Conservation (phyloP, 805 yeast genomes). For the Jamesozyma hellenica region DNA sequence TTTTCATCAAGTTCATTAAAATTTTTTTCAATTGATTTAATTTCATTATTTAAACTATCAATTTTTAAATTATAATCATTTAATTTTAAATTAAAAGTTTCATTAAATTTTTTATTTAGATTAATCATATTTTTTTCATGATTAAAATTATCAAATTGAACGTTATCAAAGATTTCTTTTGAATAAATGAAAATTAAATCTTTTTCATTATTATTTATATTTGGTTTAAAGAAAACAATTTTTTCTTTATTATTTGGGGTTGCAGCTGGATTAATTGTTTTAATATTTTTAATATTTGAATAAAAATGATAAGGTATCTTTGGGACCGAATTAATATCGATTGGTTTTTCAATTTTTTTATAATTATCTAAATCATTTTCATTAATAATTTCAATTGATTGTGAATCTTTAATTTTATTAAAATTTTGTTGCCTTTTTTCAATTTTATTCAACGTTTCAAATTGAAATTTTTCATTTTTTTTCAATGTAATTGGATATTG, state of each 20-base stretch:
- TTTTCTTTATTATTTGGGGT: conserved; percentile 20
- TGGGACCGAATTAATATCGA: conserved; percentile 2
- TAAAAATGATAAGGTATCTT: conserved; percentile 6
- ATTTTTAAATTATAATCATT: conserved; percentile 12
- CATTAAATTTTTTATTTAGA: conserved; percentile 6
- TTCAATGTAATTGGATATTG: conserved; percentile 17
- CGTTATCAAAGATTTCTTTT: conserved; percentile 23
- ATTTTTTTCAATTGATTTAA: neutral
- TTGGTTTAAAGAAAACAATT: conserved; percentile 14
- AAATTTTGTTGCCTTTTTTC: conserved; percentile 17
- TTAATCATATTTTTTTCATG: conserved; percentile 13
- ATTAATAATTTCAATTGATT: conserved; percentile 6
- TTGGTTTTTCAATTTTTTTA: conserved; percentile 1
- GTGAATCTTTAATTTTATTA: conserved; percentile 18
- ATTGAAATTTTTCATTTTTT: conserved; percentile 19
- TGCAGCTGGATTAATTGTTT: conserved; percentile 16
- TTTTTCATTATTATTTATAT: conserved; percentile 8
- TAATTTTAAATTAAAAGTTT: conserved; percentile 11
- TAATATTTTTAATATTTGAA: neutral
- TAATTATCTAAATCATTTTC: neutral
- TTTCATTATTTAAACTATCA: neutral
- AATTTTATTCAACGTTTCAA: conserved; percentile 11
- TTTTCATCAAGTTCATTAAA: no score
- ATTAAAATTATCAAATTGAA: conserved; percentile 12
- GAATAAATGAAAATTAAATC: conserved; percentile 11